A percentile compares a stretch with the other conserved stretches of the same genome.
Evolutionary conservation across 192 early-diverging fungal genomes (phyloP).

Genomic region (Geranomyces variabilis): DNA sequence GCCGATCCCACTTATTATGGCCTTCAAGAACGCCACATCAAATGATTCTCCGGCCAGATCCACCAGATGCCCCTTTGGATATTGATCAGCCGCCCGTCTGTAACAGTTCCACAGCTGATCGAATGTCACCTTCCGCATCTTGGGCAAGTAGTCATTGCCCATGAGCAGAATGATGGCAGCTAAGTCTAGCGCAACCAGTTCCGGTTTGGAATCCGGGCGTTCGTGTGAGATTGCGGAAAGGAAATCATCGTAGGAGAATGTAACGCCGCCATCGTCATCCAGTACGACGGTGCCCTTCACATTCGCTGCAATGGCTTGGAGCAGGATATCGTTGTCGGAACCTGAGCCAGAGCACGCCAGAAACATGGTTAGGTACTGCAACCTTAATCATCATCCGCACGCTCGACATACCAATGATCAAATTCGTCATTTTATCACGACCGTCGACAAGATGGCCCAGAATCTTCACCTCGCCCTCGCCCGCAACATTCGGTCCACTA

Average conservation of each 20-base stretch:
- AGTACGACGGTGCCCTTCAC: not conserved
- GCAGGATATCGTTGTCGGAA: conserved; percentile 6
- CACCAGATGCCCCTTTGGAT: not conserved
- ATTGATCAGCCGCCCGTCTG: not conserved
- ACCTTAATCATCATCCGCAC: no score
- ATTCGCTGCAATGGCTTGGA: conserved; percentile 2
- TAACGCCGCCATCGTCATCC: not conserved
- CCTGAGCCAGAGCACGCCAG: not conserved
- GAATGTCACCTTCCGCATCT: not conserved
- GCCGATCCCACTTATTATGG: not conserved
- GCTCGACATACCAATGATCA: no score
- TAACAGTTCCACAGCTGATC: not conserved
- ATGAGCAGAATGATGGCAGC: not conserved
- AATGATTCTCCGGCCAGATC: not conserved
- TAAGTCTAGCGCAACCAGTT: not conserved
- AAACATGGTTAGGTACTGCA: no score
- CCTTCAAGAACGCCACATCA: not conserved
- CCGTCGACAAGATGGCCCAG: not conserved
- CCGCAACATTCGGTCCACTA: not conserved
- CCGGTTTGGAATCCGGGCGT: not conserved
- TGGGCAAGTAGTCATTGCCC: conserved; percentile 2
- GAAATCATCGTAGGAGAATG: not conserved
- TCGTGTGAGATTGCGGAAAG: not conserved
- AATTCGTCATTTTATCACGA: no score
- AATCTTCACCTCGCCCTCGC: conserved; percentile 4